Evolutionary conservation across 2,329 filamentous ascomycete genomes (phyloP), one percentile per base, ranked within the genome.

Genomic region (Curvularia sp.): DNA sequence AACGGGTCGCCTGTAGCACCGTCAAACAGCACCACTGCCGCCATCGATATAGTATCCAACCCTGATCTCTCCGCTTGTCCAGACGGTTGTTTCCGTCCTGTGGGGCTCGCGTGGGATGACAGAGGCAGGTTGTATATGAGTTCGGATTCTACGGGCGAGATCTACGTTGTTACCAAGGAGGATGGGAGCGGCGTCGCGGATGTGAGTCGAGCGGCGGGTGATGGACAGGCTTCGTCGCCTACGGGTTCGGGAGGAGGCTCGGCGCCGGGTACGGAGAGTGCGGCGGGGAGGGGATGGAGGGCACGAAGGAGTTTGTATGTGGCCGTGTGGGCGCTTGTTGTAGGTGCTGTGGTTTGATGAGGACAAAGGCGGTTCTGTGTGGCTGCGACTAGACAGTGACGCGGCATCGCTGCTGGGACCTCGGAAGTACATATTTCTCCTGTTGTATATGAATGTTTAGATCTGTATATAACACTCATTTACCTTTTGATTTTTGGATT

Each of bases 141-240:
- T 56, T 86, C 83, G 4, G 88, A 90, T 71, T 72, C 80, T 13
- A 88, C 87, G 0, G 88, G 88, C 5, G 88, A 91, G 78, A 83
- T 91, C 42, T 90, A 85, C 65, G 83, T 89, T 30, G 66, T 81
- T 22, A 71, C 68, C 1, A 69, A 63, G 38, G 60, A 66, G 12
- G 71, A 77, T 61, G 76, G 75, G 8, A 68, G 65, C 30, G 65
- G 66, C 39, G 67, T 71, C 15, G 66, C 71, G 35, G 65, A 67
- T 42, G 69, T 73, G 20, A 62, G 58, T 30, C 48, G 61, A 31
- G 63, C 49, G 9, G 61, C 63, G 20, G 18, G 9, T 18, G 55
- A 57, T 50, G 62, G 64, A 41, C 47, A 63, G 28, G 50, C 55
- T 38, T 57, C 65, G 15, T 62, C 43, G 22, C 48, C 53, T 10